Conservation (phyloP, 371 early-diverging fungal species). For the Synchytrium microbalum region DNA sequence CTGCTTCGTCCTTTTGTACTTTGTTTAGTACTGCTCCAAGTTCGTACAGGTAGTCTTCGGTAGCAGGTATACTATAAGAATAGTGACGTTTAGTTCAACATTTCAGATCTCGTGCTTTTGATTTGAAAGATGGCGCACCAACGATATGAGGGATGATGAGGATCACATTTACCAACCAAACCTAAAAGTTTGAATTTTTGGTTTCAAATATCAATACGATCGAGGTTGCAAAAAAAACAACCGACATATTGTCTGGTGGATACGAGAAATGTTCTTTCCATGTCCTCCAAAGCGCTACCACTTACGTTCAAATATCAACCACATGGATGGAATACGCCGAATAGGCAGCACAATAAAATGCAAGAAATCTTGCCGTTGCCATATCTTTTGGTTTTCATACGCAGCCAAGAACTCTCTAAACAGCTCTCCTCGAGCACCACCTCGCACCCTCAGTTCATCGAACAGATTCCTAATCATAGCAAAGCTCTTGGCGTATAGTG, state of each 20-base stretch:
- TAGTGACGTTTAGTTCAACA: background rate
- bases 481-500: background rate
- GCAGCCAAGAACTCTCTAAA: background rate
- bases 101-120: background rate
- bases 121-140: background rate
- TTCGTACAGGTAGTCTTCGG: background rate
- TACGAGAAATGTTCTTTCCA: no score
- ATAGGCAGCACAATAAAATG: background rate
- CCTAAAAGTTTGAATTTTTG: no score
- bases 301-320: background rate
- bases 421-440: background rate
- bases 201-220: no score
- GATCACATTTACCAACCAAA: background rate
- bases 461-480: background rate
- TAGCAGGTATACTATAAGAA: background rate
- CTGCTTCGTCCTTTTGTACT: background rate
- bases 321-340: background rate
- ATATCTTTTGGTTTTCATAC: background rate
- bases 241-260: no score
- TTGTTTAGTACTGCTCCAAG: background rate
- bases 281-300: no score
- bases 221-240: no score
- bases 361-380: background rate
- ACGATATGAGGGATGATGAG: background rate
- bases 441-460: background rate